Evolutionary conservation across 83 land plant genomes (phyloP), one percentile per base, ranked within the genome.

Genomic region (Picea abies): DNA sequence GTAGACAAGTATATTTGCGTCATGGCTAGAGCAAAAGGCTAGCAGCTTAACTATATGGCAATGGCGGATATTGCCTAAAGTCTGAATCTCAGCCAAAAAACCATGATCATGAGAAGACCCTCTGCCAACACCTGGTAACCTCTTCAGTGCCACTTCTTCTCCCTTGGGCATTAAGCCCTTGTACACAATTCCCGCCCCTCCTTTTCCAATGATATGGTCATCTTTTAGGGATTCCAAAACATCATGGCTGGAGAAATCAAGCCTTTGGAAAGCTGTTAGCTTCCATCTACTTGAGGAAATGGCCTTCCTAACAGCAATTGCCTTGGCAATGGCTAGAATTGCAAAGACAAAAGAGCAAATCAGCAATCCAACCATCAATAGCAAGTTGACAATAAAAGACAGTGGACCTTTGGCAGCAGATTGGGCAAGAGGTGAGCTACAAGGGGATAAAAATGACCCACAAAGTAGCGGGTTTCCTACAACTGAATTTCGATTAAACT

Each of bases 131-230:
- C 87, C 89, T 58, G 86, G 85, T 32, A 93, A 88, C 72, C 89
- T 92, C 75, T 93, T 93, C 32, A 91, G 94, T 5, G 96, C 96
- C 68, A 93, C 79, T 76, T 87, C 89, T 17, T 68, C 80, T 8
- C 94, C 96, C 0, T 80, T 87, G 52, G 52, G 52, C 86, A 83
- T 81, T 67, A 81, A 87, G 7, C 94, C 92, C 60, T 86, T 83
- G 91, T 93, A 93, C 37, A 93, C 96, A 23, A 90, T 80, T 22
- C 96, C 96, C 0, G 94, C 92, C n/a, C 96, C 96, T 14, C 96
- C 96, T 47, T 47, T 47, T 47, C 96, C 96, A 39, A 93, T 89
- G 63, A 86, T 90, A 80, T 93, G 92, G 26, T 83, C 85, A 41
- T 93, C 96, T 37, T 91, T 91, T 69, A 93, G 76, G 89, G 92